These are phyloP conservation scores for Cokeromyces recurvatus DNA, from an alignment of 371 early-diverging fungal species.

Conservation along the genomic window DNA sequence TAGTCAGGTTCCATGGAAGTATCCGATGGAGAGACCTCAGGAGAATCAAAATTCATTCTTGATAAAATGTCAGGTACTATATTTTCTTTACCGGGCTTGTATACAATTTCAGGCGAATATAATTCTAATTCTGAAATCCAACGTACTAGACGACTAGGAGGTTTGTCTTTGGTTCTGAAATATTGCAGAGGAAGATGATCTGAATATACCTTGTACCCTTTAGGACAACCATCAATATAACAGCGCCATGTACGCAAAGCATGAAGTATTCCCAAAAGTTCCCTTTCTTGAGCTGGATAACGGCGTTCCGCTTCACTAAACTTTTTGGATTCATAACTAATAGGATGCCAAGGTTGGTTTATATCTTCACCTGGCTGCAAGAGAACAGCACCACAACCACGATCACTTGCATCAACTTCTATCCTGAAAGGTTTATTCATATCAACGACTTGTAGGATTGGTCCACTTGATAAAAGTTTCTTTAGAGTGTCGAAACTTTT, in stretches of 20 bases:
- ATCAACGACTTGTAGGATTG: slow-evolving; percentile 17
- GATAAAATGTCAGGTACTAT: neutral
- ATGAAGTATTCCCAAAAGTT: slow-evolving; percentile 26
- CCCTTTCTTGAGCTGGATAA: slow-evolving; percentile 34
- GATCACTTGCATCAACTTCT: slow-evolving; percentile 27
- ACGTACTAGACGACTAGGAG: slow-evolving; percentile 19
- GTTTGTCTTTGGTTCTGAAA: slow-evolving; percentile 16
- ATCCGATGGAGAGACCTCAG: neutral
- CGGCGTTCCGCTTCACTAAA: slow-evolving; percentile 19
- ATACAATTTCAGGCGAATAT: slow-evolving; percentile 16
- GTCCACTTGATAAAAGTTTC: neutral
- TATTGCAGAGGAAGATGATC: slow-evolving; percentile 27
- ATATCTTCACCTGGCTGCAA: slow-evolving; percentile 15
- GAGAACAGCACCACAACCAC: slow-evolving; percentile 20
- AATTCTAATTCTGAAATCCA: slow-evolving; percentile 19
- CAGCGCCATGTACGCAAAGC: slow-evolving; percentile 26
- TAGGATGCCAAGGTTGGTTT: slow-evolving; percentile 1
- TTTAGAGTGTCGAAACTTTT: slow-evolving; percentile 6
- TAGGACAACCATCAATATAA: slow-evolving; percentile 23
- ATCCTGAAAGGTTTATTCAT: slow-evolving; percentile 16
- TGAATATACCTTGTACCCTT: slow-evolving; percentile 12
- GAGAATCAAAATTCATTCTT: neutral
- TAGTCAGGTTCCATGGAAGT: slow-evolving; percentile 10
- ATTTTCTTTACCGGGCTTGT: slow-evolving; percentile 22
- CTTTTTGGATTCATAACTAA: slow-evolving; percentile 21